Conservation (phyloP, 75 land plant species). For the Larix kaempferi region DNA sequence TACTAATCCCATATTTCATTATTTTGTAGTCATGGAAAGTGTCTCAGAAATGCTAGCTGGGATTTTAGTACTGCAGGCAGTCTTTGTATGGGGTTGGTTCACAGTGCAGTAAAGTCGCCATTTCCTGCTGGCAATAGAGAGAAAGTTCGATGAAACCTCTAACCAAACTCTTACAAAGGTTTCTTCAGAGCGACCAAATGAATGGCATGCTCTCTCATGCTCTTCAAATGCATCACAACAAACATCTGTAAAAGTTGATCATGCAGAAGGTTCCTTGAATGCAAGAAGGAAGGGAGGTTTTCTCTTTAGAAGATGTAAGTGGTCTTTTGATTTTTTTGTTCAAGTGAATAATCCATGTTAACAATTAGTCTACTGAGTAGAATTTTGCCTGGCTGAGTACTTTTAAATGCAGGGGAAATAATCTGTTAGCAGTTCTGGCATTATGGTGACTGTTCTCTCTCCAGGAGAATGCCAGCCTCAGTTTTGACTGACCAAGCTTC, state of each 20-base stretch:
- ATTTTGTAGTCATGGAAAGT: slow-evolving; percentile 36
- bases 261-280: slow-evolving; percentile 14
- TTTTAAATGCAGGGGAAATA: slow-evolving; percentile 33
- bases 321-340: slow-evolving; percentile 5
- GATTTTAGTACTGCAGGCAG: slow-evolving; percentile 65
- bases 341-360: neutral
- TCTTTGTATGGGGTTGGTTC: slow-evolving; percentile 66
- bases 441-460: slow-evolving; percentile 46
- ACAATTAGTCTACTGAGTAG: neutral
- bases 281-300: slow-evolving; percentile 12
- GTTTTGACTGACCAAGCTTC: slow-evolving; percentile 28
- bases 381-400: neutral
- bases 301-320: slow-evolving; percentile 37
- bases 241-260: slow-evolving; percentile 15
- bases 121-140: slow-evolving; percentile 25
- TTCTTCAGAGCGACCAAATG: slow-evolving; percentile 31
- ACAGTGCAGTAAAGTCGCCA: slow-evolving; percentile 46
- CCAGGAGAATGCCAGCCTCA: slow-evolving; percentile 40
- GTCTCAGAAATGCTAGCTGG: slow-evolving; percentile 70
- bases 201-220: slow-evolving; percentile 25
- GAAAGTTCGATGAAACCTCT: slow-evolving; percentile 31
- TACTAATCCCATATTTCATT: neutral
- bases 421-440: slow-evolving; percentile 58
- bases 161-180: slow-evolving; percentile 31
- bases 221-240: slow-evolving; percentile 6